A percentile compares a stretch with the other conserved stretches of the same genome.
phyloP scores from a whole-genome alignment of 176 grass and related monocot genomes.

The Saccharum officinarum region DNA sequence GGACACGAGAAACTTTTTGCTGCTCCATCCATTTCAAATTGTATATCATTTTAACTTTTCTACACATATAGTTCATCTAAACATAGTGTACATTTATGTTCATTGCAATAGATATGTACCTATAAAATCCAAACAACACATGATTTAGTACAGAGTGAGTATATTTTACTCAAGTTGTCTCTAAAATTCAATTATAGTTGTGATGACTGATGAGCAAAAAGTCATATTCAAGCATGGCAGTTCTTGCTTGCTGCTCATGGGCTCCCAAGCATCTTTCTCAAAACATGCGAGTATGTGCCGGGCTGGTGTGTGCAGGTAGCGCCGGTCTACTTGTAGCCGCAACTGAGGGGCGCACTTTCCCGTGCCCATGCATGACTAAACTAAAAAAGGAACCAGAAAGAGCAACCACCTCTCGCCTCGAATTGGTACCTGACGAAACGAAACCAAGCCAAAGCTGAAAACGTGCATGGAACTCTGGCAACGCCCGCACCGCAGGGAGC shows the following conservation, averaged over 20 bases:
- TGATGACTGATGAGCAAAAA: too few species aligned
- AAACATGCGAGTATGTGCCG: neutral
- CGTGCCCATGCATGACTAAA: neutral
- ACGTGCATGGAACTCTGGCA: neutral
- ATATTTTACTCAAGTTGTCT: neutral
- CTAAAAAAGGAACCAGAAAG: neutral
- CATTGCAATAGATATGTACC: too few species aligned
- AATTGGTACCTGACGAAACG: neutral
- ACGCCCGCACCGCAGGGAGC: neutral
- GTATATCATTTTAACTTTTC: too few species aligned
- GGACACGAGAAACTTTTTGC: too few species aligned
- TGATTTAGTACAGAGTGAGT: neutral
- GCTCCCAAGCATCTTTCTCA: neutral
- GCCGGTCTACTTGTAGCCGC: constrained; percentile 1
- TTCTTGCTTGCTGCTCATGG: neutral
- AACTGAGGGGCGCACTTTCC: neutral
- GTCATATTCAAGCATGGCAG: neutral
- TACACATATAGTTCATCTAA: too few species aligned
- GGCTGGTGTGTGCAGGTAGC: neutral
- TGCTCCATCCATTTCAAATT: too few species aligned
- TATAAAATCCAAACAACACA: too few species aligned
- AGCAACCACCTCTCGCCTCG: neutral
- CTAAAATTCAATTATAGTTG: too few species aligned
- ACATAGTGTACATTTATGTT: too few species aligned
- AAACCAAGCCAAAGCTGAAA: neutral